These are phyloP conservation scores for Termitomyces bulborhizus DNA, from an alignment of 768 basidiomycete genomes.

Conservation along the genomic window DNA sequence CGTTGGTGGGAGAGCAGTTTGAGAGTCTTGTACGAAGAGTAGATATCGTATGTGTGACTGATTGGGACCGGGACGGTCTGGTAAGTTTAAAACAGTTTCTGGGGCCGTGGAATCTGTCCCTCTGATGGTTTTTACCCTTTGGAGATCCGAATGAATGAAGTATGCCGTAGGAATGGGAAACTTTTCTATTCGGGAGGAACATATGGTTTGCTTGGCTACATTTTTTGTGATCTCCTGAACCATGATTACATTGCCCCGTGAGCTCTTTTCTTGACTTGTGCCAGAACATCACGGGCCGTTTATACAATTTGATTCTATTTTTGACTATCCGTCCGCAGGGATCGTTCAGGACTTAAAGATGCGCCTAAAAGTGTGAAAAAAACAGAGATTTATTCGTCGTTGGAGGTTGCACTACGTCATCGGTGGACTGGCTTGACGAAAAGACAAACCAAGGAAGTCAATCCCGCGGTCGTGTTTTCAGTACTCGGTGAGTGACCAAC, in stretches of 20 bases:
- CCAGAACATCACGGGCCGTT: conserved; percentile 8
- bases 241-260: conserved; percentile 87
- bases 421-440: conserved; percentile 66
- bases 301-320: neutral
- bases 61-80: conserved; percentile 61
- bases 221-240: conserved; percentile 86
- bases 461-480: conserved; percentile 65
- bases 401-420: conserved; percentile 58
- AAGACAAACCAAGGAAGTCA: conserved; percentile 78
- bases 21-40: conserved; percentile 56
- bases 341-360: conserved; percentile 56
- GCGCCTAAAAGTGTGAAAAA: conserved; percentile 53
- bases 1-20: conserved; percentile 46
- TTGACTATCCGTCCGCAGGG: conserved; percentile 31
- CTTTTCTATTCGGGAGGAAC: conserved; percentile 91
- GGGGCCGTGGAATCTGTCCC: neutral
- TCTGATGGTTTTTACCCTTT: conserved; percentile 1
- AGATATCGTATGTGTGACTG: conserved; percentile 86
- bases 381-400: conserved; percentile 57
- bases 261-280: conserved; percentile 24
- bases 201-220: conserved; percentile 87
- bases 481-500: conserved; percentile 53
- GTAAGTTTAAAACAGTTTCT: conserved; percentile 38
- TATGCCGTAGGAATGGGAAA: conserved; percentile 67
- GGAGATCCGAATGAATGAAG: conserved; percentile 73